Conservation (phyloP, 768 basidiomycete species). For the Cytidiella melzeri region DNA sequence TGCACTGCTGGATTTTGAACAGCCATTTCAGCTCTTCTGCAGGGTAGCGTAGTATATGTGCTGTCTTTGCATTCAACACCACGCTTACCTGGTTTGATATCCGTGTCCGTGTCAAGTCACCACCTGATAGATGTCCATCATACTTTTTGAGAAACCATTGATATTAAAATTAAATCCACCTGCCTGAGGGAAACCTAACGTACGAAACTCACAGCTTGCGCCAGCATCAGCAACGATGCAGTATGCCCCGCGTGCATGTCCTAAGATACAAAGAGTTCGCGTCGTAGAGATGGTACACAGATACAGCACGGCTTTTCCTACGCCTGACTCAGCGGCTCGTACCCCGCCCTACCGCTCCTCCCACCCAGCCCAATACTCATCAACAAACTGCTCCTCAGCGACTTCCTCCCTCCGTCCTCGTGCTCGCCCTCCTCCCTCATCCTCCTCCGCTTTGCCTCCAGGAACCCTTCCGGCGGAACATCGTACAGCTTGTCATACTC, state of each 20-base stretch:
- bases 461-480: constrained; percentile 81
- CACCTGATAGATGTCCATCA: too few species aligned
- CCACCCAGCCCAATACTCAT: constrained; percentile 50
- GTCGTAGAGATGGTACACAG: background rate
- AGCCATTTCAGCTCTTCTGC: too few species aligned
- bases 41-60: too few species aligned
- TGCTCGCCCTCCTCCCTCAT: constrained; percentile 56
- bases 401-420: constrained; percentile 29
- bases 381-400: constrained; percentile 44
- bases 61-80: too few species aligned
- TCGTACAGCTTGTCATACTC: constrained; percentile 89
- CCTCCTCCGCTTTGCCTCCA: constrained; percentile 59
- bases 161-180: too few species aligned
- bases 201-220: too few species aligned
- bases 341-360: constrained; percentile 47
- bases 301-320: constrained; percentile 16
- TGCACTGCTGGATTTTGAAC: too few species aligned
- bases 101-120: too few species aligned
- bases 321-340: constrained; percentile 64
- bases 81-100: too few species aligned
- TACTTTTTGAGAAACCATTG: too few species aligned
- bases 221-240: too few species aligned
- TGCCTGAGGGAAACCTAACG: too few species aligned
- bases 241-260: background rate
- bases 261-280: background rate